Evolutionary conservation across 1,284 basidiomycete genomes (phyloP).

Genomic region (Hymenochaete sp.): DNA sequence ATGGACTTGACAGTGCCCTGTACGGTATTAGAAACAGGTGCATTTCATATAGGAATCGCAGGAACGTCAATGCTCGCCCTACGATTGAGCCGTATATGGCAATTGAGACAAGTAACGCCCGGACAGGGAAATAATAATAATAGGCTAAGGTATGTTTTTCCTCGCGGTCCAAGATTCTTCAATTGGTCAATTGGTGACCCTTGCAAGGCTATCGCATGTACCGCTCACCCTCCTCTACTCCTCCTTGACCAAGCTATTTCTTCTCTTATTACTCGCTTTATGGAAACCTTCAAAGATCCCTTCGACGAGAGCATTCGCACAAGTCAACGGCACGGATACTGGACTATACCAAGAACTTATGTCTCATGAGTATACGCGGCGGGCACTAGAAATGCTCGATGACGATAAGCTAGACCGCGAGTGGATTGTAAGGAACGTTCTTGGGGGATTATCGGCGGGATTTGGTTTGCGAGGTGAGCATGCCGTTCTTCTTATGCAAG

Average conservation of each 20-base stretch:
- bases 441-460: constrained; percentile 78
- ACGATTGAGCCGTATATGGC: constrained; percentile 29
- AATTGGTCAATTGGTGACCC: background rate
- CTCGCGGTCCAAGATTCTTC: background rate
- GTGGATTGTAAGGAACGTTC: constrained; percentile 77
- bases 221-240: constrained; percentile 80
- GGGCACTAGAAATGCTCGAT: constrained; percentile 44
- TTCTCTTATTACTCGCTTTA: constrained; percentile 75
- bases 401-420: constrained; percentile 68
- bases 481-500: background rate
- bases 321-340: constrained; percentile 5
- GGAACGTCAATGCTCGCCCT: constrained; percentile 47
- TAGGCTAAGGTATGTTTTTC: constrained; percentile 42
- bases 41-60: constrained; percentile 62
- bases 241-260: constrained; percentile 78
- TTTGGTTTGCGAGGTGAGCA: constrained; percentile 53
- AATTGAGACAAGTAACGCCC: background rate
- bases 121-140: constrained; percentile 27
- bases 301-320: constrained; percentile 23
- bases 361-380: constrained; percentile 28
- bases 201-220: constrained; percentile 29
- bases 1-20: constrained; percentile 3
- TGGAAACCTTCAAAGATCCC: constrained; percentile 51
- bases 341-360: constrained; percentile 4
- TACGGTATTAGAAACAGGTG: constrained; percentile 47